A percentile compares a stretch with the other conserved stretches of the same genome.
These are phyloP conservation scores for Mycena belliarum DNA, from an alignment of 768 basidiomycete genomes.

Conservation along the genomic window DNA sequence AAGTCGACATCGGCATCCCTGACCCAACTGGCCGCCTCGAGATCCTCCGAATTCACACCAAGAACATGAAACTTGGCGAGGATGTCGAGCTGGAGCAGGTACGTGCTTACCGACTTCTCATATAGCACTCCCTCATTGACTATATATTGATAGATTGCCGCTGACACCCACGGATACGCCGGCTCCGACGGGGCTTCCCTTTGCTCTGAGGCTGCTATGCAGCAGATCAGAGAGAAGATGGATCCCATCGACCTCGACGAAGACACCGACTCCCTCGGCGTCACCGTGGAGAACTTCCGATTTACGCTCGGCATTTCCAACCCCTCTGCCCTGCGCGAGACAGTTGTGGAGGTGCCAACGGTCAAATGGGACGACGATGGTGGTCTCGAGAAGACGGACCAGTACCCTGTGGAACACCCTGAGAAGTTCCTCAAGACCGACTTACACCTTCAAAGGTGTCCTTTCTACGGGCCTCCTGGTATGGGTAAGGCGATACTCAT, in stretches of 20 bases:
- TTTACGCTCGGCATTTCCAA: constrained; percentile 97
- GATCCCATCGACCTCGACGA: constrained; percentile 94
- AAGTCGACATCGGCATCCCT: constrained; percentile 98
- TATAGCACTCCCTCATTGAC: background rate
- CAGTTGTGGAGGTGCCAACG: constrained; percentile 98
- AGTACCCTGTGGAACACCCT: constrained; percentile 99
- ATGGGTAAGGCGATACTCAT: constrained; percentile 99
- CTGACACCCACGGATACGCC: constrained; percentile 99
- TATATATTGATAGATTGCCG: constrained; percentile 79
- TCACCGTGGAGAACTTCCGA: constrained; percentile 99
- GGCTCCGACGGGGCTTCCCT: constrained; percentile 97
- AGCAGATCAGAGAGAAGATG: constrained; percentile 99
- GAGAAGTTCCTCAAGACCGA: constrained; percentile 99
- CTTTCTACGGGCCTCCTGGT: constrained; percentile 99
- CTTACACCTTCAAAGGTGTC: constrained; percentile 98
- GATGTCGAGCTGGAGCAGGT: constrained; percentile 98
- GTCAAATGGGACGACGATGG: constrained; percentile 99
- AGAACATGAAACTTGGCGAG: constrained; percentile 98
- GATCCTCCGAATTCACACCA: constrained; percentile 98
- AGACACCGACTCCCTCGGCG: constrained; percentile 97
- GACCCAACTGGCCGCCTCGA: constrained; percentile 99
- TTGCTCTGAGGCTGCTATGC: constrained; percentile 99
- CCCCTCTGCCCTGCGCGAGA: constrained; percentile 98
- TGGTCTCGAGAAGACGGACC: constrained; percentile 98
- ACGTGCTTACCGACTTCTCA: background rate